Evolutionary conservation across 495 filamentous ascomycete species (phyloP).

Genomic region (Pyrenopolyporus hunteri): DNA sequence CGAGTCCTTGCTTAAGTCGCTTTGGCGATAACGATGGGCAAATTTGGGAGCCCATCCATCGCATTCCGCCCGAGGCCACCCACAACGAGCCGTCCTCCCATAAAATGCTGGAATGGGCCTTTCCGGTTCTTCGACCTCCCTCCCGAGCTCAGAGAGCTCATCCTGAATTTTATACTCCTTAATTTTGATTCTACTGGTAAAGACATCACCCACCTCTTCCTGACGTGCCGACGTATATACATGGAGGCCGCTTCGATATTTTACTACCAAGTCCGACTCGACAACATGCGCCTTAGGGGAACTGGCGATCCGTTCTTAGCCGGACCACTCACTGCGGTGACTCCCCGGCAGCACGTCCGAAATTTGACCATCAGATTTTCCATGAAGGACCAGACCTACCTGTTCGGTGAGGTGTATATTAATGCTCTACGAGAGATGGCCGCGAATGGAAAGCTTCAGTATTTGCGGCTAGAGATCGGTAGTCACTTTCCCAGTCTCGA

Average conservation of each 20-base stretch:
- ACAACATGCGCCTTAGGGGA: slow-evolving; percentile 17
- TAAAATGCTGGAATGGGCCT: slow-evolving; percentile 24
- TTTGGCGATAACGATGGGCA: slow-evolving; percentile 25
- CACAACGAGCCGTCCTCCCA: background rate
- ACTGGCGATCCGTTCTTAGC: slow-evolving; percentile 24
- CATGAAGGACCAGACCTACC: slow-evolving; percentile 20
- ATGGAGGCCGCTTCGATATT: slow-evolving; percentile 37
- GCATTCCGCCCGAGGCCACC: slow-evolving; percentile 23
- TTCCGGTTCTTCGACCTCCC: slow-evolving; percentile 43
- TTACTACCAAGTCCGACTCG: slow-evolving; percentile 33
- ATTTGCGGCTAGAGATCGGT: slow-evolving; percentile 27
- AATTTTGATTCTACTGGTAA: slow-evolving; percentile 12
- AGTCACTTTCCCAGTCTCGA: slow-evolving; percentile 24
- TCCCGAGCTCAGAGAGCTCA: slow-evolving; percentile 34
- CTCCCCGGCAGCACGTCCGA: slow-evolving; percentile 30
- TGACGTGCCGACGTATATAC: slow-evolving; percentile 30
- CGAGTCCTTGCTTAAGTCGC: no score
- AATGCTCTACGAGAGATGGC: slow-evolving; percentile 28
- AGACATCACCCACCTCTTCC: slow-evolving; percentile 29
- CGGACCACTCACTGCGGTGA: slow-evolving; percentile 16
- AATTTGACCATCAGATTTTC: slow-evolving; percentile 28
- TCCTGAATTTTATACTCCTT: slow-evolving; percentile 26
- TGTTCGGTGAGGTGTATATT: slow-evolving; percentile 26
- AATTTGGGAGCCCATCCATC: slow-evolving; percentile 35
- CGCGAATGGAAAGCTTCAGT: slow-evolving; percentile 29